A percentile compares a stretch with the other conserved stretches of the same genome.
Evolutionary conservation across 1,139 yeast species (phyloP).

Genomic region (Debaryomycetaceae sp.): DNA sequence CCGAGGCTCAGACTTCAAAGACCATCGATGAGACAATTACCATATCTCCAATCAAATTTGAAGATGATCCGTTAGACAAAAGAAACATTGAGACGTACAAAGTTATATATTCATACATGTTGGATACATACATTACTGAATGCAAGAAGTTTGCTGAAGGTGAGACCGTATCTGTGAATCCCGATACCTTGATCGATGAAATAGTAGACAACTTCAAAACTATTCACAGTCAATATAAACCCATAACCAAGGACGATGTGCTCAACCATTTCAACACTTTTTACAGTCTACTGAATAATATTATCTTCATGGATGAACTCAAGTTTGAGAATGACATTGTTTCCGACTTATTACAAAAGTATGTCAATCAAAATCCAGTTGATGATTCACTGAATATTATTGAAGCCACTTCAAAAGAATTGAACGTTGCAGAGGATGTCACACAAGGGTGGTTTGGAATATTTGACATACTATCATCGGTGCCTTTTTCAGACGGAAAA

Average conservation of each 20-base stretch:
- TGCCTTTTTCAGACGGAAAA: conserved; percentile 26
- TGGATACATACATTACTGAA: conserved; percentile 24
- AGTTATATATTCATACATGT: conserved; percentile 20
- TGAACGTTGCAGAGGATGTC: conserved; percentile 14
- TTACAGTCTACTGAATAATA: conserved; percentile 28
- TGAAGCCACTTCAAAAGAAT: conserved; percentile 12
- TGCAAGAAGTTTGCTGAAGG: conserved; percentile 14
- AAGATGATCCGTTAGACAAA: conserved; percentile 18
- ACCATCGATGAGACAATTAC: conserved; percentile 12
- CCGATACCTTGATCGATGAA: conserved; percentile 17
- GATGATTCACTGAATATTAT: conserved; percentile 7
- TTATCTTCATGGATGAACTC: conserved; percentile 29
- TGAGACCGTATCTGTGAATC: conserved; percentile 12
- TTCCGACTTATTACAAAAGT: conserved; percentile 18
- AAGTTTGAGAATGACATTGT: conserved; percentile 23
- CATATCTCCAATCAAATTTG: conserved; percentile 19
- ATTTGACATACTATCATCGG: conserved; percentile 26
- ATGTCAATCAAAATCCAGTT: conserved; percentile 10
- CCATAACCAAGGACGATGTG: conserved; percentile 26
- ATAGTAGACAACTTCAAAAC: conserved; percentile 20
- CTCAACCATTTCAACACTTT: conserved; percentile 25
- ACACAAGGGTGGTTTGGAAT: conserved; percentile 30
- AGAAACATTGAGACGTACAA: conserved; percentile 15
- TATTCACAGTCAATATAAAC: conserved; percentile 16
- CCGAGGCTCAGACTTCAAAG: conserved; percentile 20